phyloP scores from a whole-genome alignment of 192 early-diverging fungal genomes.

The Dimargaris verticillata region DNA sequence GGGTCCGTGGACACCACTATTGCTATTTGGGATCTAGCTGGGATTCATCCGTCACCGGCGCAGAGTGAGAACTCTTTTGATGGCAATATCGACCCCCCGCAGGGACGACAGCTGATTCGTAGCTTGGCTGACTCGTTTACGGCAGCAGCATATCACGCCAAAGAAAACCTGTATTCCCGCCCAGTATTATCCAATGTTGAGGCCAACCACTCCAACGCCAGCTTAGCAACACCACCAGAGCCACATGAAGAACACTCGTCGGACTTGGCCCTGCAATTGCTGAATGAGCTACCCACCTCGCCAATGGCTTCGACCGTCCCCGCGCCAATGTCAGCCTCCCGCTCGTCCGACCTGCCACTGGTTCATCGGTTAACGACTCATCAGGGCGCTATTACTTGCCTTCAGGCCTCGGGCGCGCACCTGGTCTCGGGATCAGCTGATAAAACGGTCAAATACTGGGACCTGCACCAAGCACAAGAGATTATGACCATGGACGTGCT shows the following conservation, averaged over 20 bases:
- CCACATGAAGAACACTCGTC: neutral
- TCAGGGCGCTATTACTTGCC: constrained; percentile 20
- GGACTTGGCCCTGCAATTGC: constrained; percentile 26
- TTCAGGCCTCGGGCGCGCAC: constrained; percentile 20
- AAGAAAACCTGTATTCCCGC: constrained; percentile 5
- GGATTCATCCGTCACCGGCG: constrained; percentile 28
- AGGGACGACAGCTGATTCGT: constrained; percentile 16
- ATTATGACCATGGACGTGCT: constrained; percentile 47
- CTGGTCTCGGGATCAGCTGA: constrained; percentile 54
- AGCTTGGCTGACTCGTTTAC: constrained; percentile 21
- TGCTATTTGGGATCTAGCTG: constrained; percentile 49
- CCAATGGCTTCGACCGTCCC: constrained; percentile 25
- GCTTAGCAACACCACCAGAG: neutral
- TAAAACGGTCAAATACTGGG: constrained; percentile 64
- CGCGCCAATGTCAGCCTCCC: neutral
- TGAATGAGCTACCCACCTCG: constrained; percentile 31
- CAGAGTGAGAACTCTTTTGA: constrained; percentile 10
- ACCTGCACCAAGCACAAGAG: constrained; percentile 44
- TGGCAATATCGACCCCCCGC: constrained; percentile 16
- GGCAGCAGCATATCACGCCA: neutral
- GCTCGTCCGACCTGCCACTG: constrained; percentile 18
- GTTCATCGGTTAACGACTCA: constrained; percentile 20
- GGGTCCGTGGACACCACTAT: constrained; percentile 46
- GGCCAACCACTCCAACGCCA: constrained; percentile 8
- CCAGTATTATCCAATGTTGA: constrained; percentile 10